These are phyloP conservation scores for Vaccinium corymbosum DNA, from an alignment of 148 eudicot genomes.

Conservation along the genomic window DNA sequence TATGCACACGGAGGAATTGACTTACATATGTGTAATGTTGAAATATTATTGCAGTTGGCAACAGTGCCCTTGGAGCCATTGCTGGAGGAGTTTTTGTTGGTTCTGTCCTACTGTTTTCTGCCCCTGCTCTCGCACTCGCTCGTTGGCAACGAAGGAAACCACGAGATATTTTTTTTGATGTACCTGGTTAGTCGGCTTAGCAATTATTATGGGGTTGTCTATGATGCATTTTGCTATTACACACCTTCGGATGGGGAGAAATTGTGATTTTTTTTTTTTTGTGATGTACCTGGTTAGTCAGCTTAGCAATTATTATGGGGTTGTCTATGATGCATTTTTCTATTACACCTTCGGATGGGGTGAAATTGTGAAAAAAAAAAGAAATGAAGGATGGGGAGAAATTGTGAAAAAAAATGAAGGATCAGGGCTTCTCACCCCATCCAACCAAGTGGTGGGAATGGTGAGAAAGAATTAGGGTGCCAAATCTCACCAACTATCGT, in stretches of 20 bases:
- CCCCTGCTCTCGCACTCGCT: conserved; percentile 61
- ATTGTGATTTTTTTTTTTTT: no score
- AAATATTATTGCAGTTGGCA: conserved; percentile 34
- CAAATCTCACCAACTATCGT: not conserved
- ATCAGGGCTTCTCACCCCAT: not conserved
- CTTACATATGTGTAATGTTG: not conserved
- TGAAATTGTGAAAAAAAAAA: no score
- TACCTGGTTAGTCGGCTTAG: conserved; percentile 59
- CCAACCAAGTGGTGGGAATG: not conserved
- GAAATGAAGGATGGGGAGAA: no score
- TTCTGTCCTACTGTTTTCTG: conserved; percentile 70
- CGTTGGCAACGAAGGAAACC: conserved; percentile 65
- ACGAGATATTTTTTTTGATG: conserved; percentile 63
- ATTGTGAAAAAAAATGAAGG: not conserved
- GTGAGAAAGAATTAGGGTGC: not conserved
- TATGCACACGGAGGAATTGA: no score
- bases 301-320: no score
- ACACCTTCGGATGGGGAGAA: not conserved
- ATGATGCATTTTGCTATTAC: not conserved
- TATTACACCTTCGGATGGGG: no score
- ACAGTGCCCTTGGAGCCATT: conserved; percentile 60
- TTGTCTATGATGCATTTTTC: no score
- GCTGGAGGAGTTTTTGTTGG: conserved; percentile 72
- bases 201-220: not conserved
- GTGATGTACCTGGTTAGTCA: no score